Evolutionary conservation across 805 yeast genomes (phyloP).

Genomic region (Wickerhamiella siamensis): DNA sequence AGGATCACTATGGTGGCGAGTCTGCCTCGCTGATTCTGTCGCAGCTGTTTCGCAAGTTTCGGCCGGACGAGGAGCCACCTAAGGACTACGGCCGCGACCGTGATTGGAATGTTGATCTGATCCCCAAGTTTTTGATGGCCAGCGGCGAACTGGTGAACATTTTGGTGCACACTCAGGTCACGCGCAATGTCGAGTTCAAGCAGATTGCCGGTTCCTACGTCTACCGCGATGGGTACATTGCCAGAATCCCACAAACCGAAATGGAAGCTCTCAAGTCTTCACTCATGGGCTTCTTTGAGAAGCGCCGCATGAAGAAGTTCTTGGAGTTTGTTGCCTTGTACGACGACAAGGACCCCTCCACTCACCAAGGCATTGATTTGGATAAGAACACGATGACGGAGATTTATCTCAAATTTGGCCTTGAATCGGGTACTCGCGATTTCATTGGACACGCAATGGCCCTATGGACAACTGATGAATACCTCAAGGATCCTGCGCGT

Average conservation of each 20-base stretch:
- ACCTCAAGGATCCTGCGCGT: conserved; percentile 76
- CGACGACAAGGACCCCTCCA: conserved; percentile 59
- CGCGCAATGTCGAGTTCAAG: conserved; percentile 89
- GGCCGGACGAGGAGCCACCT: conserved; percentile 38
- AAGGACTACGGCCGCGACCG: conserved; percentile 80
- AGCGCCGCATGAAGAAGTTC: conserved; percentile 85
- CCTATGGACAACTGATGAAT: conserved; percentile 83
- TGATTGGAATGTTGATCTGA: conserved; percentile 95
- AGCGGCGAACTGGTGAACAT: conserved; percentile 95
- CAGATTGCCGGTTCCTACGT: conserved; percentile 95
- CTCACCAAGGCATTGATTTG: conserved; percentile 72
- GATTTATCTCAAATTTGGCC: conserved; percentile 74
- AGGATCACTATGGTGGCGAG: conserved; percentile 81
- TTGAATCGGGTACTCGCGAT: conserved; percentile 86
- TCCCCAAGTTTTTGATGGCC: conserved; percentile 95
- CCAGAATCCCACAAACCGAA: conserved; percentile 89
- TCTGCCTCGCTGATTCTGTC: conserved; percentile 25
- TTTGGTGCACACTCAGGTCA: conserved; percentile 88
- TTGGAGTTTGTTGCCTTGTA: conserved; percentile 76
- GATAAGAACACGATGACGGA: conserved; percentile 86
- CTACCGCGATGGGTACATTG: conserved; percentile 75
- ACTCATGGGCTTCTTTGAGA: conserved; percentile 90
- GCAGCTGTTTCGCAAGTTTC: conserved; percentile 67
- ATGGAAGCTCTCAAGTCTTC: conserved; percentile 83
- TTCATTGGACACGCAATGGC: conserved; percentile 99